A percentile compares a stretch with the other conserved stretches of the same genome.
Conservation (phyloP, 352 stramenopile species). For the Phytophthora lateralis region DNA sequence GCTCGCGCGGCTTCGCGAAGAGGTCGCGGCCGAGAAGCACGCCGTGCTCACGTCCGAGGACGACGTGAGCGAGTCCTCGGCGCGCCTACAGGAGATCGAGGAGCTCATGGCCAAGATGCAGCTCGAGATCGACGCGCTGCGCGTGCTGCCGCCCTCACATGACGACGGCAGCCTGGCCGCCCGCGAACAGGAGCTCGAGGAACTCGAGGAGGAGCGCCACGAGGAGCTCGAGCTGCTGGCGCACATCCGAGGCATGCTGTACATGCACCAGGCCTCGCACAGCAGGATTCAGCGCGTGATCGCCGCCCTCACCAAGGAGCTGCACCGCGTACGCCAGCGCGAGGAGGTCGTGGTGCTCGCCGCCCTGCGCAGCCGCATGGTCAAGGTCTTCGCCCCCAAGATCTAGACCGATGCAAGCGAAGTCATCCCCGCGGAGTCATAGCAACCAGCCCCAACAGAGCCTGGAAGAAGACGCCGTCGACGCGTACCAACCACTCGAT, state of each 20-base stretch:
- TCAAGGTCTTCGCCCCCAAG: constrained; percentile 58
- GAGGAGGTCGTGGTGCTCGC: constrained; percentile 59
- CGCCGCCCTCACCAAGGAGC: constrained; percentile 45
- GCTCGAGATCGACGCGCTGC: constrained; percentile 46
- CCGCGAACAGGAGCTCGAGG: constrained; percentile 50
- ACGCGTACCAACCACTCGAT: constrained; percentile 23
- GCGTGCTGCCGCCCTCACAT: constrained; percentile 20
- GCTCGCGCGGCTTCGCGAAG: constrained; percentile 38
- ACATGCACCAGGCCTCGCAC: constrained; percentile 46
- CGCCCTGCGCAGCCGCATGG: constrained; percentile 53
- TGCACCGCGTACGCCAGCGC: constrained; percentile 45
- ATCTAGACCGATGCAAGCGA: constrained; percentile 24
- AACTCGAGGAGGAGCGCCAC: constrained; percentile 64
- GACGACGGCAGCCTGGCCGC: constrained; percentile 42
- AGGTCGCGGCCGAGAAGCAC: constrained; percentile 40
- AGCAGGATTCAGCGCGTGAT: constrained; percentile 51
- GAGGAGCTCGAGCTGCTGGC: constrained; percentile 62
- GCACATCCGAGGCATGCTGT: constrained; percentile 57
- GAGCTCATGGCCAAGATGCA: constrained; percentile 57
- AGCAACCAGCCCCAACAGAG: not conserved
- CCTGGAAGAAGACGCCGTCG: constrained; percentile 10
- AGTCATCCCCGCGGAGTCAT: not conserved
- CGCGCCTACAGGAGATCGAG: constrained; percentile 70
- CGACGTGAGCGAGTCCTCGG: constrained; percentile 58
- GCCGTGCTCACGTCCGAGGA: constrained; percentile 53